Conservation (phyloP, 1,284 basidiomycete genomes). For the Ganoderma leucocontextum region DNA sequence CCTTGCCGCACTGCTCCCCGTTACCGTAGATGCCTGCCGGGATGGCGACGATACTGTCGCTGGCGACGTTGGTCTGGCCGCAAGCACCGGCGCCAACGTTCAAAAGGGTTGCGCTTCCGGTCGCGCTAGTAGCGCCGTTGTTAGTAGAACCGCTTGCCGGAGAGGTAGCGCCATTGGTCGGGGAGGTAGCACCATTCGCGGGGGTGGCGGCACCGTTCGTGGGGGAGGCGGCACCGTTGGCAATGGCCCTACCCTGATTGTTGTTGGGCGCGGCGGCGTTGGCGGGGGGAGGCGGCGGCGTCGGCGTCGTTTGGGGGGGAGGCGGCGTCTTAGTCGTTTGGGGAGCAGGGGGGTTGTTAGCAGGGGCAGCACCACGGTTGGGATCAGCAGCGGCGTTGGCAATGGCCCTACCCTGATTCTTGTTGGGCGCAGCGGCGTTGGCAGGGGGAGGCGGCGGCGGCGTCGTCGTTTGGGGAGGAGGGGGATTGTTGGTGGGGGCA, state of each 20-base stretch:
- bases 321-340: no score
- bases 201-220: neutral
- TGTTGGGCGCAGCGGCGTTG: no score
- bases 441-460: no score
- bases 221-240: no score
- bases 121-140: neutral
- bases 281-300: neutral
- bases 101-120: constrained; percentile 44
- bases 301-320: no score
- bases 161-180: neutral
- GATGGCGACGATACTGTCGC: constrained; percentile 47
- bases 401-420: no score
- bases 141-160: neutral
- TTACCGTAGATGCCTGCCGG: constrained; percentile 28
- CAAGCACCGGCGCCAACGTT: constrained; percentile 47
- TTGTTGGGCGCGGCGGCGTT: neutral
- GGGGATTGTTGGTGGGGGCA: no score
- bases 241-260: no score
- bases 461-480: no score
- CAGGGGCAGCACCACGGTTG: no score
- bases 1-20: constrained; percentile 30
- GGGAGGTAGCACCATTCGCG: neutral
- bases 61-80: constrained; percentile 43
- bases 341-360: no score
- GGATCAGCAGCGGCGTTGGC: no score